phyloP scores from a whole-genome alignment of 2,329 filamentous ascomycete genomes.

The Xylaria sp. region DNA sequence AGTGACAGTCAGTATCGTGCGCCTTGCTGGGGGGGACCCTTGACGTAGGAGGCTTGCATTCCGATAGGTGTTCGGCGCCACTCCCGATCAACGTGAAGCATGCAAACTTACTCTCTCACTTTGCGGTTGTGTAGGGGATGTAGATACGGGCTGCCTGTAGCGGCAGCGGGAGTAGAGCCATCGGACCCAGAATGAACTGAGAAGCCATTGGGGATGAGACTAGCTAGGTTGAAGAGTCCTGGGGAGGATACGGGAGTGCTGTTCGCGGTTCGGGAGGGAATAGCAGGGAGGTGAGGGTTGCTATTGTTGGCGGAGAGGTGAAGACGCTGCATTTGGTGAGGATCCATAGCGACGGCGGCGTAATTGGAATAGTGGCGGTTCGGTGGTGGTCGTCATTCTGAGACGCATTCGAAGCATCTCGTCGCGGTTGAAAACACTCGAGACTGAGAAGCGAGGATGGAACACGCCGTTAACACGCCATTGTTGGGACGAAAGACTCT shows the following conservation, averaged over 20 bases:
- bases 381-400: conserved; percentile 30
- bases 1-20: conserved; percentile 9
- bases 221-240: conserved; percentile 54
- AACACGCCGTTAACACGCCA: conserved; percentile 12
- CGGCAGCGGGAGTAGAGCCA: conserved; percentile 46
- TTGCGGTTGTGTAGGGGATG: conserved; percentile 68
- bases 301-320: conserved; percentile 35
- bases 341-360: conserved; percentile 31
- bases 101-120: conserved; percentile 66
- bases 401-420: conserved; percentile 29
- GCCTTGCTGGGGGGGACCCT: not conserved
- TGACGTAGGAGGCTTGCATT: no score
- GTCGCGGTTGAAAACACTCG: conserved; percentile 20
- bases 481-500: not conserved
- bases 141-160: conserved; percentile 54
- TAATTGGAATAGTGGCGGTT: conserved; percentile 22
- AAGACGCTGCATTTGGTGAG: conserved; percentile 30
- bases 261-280: conserved; percentile 45
- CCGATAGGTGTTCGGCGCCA: not conserved
- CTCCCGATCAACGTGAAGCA: conserved; percentile 4
- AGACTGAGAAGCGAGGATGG: not conserved
- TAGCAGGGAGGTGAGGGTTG: conserved; percentile 33
- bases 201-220: conserved; percentile 38
- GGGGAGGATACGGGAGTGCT: conserved; percentile 58
- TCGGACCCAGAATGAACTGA: conserved; percentile 46